A percentile compares a stretch with the other conserved stretches of the same genome.
These are phyloP conservation scores for Pugionium cornutum DNA, from an alignment of 345 rosid genomes.

Conservation along the genomic window DNA sequence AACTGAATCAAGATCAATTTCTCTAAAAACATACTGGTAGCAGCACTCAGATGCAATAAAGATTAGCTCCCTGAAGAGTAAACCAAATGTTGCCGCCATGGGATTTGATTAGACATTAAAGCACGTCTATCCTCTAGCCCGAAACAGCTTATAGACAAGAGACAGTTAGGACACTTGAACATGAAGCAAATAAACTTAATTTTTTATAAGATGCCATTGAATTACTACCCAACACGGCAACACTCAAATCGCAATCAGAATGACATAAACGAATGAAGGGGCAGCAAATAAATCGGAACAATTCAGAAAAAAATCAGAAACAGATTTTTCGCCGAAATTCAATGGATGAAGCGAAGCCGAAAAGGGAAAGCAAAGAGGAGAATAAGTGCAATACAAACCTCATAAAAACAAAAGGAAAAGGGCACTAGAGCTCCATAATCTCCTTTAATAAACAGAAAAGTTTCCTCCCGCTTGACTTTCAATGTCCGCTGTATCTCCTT, in stretches of 20 bases:
- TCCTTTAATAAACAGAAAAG: no score
- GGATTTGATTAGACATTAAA: not conserved
- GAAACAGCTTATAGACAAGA: conserved; percentile 4
- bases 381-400: conserved; percentile 15
- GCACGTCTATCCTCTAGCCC: not conserved
- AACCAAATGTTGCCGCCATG: not conserved
- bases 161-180: conserved; percentile 28
- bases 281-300: not conserved
- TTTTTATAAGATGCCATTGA: not conserved
- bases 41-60: not conserved
- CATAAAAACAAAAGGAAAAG: not conserved
- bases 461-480: not conserved
- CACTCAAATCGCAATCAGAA: conserved; percentile 15
- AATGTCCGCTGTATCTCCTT: not conserved
- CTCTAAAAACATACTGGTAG: not conserved
- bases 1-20: not conserved
- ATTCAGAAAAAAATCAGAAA: not conserved
- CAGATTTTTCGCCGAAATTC: not conserved
- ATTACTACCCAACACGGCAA: not conserved
- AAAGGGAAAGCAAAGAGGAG: not conserved
- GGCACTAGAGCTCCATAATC: conserved; percentile 15
- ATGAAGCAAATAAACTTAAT: conserved; percentile 19
- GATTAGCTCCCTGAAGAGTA: not conserved
- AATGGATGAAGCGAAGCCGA: not conserved
- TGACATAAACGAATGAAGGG: not conserved